Conservation (phyloP, 2,329 filamentous ascomycete genomes). For the Apiospora rasikravindrae region DNA sequence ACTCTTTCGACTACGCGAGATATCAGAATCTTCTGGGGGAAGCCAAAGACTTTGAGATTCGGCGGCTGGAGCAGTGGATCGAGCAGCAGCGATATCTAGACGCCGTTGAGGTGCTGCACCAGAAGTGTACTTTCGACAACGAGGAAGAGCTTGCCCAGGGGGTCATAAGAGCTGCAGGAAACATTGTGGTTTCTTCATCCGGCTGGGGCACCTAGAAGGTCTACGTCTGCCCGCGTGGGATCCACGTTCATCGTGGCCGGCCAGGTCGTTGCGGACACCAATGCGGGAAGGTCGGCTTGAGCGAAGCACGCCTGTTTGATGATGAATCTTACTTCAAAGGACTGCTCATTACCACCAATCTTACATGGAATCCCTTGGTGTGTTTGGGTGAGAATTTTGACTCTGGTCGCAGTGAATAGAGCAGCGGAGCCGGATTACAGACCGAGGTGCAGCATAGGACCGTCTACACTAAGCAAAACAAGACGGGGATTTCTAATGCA, state of each 20-base stretch:
- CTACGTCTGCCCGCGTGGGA: conserved; percentile 42
- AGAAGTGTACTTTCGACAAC: neutral
- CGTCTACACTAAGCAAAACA: too few species aligned
- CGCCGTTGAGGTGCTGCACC: conserved; percentile 28
- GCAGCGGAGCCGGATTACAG: too few species aligned
- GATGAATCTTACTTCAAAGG: neutral
- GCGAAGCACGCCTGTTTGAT: neutral
- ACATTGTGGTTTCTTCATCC: neutral
- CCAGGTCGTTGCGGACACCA: too few species aligned
- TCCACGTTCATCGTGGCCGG: conserved; percentile 30
- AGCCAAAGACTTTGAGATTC: conserved; percentile 41
- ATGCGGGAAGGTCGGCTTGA: conserved; percentile 25
- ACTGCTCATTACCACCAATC: neutral
- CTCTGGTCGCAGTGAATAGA: neutral
- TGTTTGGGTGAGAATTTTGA: neutral
- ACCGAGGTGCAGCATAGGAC: too few species aligned
- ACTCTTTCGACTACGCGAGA: conserved; percentile 38
- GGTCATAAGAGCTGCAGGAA: too few species aligned
- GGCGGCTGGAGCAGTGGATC: conserved; percentile 39
- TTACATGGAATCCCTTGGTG: neutral
- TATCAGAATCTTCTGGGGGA: conserved; percentile 40
- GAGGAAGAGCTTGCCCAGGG: too few species aligned
- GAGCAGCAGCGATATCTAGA: conserved; percentile 29
- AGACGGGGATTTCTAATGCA: too few species aligned
- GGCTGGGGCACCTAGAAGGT: conserved; percentile 42